phyloP scores from a whole-genome alignment of 2,329 filamentous ascomycete genomes.

The Hypoxylon rubiginosum region DNA sequence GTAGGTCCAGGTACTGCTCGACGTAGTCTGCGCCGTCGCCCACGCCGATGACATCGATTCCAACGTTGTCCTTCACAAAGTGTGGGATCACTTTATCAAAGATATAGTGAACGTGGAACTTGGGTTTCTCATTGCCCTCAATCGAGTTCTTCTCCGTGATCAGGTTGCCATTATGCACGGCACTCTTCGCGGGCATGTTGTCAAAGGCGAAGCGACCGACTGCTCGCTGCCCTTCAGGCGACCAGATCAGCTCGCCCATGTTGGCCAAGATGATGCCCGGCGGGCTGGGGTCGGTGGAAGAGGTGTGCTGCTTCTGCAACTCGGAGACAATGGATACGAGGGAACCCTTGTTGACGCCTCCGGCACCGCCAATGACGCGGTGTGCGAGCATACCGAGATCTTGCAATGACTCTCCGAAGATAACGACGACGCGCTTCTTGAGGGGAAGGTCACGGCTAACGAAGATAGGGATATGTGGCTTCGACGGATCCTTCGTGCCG shows the following conservation, averaged over 20 bases:
- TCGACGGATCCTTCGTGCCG: conserved; percentile 54
- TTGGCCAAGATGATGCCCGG: conserved; percentile 83
- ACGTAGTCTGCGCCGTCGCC: conserved; percentile 74
- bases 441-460: conserved; percentile 64
- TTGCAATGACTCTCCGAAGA: conserved; percentile 79
- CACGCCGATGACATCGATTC: conserved; percentile 78
- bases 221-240: conserved; percentile 70
- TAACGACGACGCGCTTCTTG: conserved; percentile 75
- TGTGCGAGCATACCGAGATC: conserved; percentile 83
- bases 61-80: conserved; percentile 62
- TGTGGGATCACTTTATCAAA: conserved; percentile 73
- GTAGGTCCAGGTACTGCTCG: conserved; percentile 69
- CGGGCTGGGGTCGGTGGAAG: conserved; percentile 51
- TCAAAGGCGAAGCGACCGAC: conserved; percentile 71
- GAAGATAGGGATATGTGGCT: conserved; percentile 79
- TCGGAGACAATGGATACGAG: conserved; percentile 72
- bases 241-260: conserved; percentile 82
- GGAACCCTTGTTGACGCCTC: conserved; percentile 79
- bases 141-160: conserved; percentile 72
- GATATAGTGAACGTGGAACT: conserved; percentile 75
- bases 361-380: conserved; percentile 71
- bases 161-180: conserved; percentile 68
- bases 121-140: conserved; percentile 67
- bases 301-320: conserved; percentile 56
- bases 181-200: conserved; percentile 71